Conservation (phyloP, 2,329 filamentous ascomycete species). For the Rhinocladiella similis region DNA sequence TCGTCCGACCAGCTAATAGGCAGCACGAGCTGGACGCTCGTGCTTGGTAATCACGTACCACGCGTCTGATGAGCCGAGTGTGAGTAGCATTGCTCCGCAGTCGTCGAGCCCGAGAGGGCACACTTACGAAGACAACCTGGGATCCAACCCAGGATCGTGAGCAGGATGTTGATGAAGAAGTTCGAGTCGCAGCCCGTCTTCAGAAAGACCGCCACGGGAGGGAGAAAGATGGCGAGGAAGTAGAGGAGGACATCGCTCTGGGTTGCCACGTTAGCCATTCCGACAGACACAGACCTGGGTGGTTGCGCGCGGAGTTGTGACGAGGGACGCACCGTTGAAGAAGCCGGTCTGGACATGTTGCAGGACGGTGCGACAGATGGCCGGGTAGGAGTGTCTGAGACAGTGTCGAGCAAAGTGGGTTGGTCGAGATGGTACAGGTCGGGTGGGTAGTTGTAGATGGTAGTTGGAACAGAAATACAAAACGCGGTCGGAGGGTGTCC, state of each 20-base stretch:
- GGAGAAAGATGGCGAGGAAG: constrained; percentile 82
- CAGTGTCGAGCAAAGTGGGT: too few species aligned
- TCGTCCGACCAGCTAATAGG: background rate
- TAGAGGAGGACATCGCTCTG: constrained; percentile 28
- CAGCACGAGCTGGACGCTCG: constrained; percentile 15
- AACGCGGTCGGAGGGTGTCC: too few species aligned
- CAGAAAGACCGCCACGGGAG: constrained; percentile 88
- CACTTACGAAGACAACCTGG: constrained; percentile 81
- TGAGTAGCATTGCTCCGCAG: too few species aligned
- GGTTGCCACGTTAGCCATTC: background rate
- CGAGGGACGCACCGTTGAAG: constrained; percentile 10
- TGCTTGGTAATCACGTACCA: constrained; percentile 27
- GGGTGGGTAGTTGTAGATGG: too few species aligned
- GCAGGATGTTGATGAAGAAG: constrained; percentile 85
- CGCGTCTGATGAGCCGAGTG: too few species aligned
- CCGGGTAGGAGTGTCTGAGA: too few species aligned
- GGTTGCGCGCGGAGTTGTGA: background rate
- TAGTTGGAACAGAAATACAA: too few species aligned
- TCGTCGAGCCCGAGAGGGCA: too few species aligned
- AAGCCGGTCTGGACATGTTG: constrained; percentile 11
- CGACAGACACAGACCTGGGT: background rate
- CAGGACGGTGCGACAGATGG: too few species aligned
- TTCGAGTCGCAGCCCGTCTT: constrained; percentile 86
- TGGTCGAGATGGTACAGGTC: too few species aligned
- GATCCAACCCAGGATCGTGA: constrained; percentile 74